These are phyloP conservation scores for Wickerhamiella alocasiicola DNA, from an alignment of 805 yeast genomes.

Conservation along the genomic window DNA sequence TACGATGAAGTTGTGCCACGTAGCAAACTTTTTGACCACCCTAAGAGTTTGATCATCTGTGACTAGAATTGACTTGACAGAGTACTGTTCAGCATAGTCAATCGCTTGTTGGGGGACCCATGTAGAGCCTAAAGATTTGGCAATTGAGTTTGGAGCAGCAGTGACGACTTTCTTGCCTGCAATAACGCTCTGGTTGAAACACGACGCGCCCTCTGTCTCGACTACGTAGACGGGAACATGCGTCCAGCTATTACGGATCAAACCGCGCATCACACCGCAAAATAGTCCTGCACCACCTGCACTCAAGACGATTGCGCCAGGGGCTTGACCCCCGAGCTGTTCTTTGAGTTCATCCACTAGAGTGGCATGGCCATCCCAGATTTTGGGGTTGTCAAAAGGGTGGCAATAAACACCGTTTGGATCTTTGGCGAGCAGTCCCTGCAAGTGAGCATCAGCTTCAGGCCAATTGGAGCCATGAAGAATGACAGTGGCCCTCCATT, in stretches of 20 bases:
- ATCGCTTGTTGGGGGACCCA: conserved; percentile 41
- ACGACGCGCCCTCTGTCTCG: conserved; percentile 34
- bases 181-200: conserved; percentile 37
- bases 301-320: conserved; percentile 76
- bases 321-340: conserved; percentile 47
- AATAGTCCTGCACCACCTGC: conserved; percentile 92
- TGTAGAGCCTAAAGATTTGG: conserved; percentile 53
- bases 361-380: conserved; percentile 93
- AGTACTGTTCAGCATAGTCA: conserved; percentile 32
- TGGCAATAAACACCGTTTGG: conserved; percentile 80
- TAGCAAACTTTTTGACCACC: conserved; percentile 37
- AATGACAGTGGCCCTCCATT: conserved; percentile 40
- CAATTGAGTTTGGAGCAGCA: conserved; percentile 38
- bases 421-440: conserved; percentile 67
- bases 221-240: conserved; percentile 32
- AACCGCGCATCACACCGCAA: conserved; percentile 69
- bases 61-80: conserved; percentile 34
- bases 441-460: conserved; percentile 63
- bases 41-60: conserved; percentile 43
- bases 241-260: conserved; percentile 40
- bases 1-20: conserved; percentile 36
- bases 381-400: conserved; percentile 86
- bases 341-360: conserved; percentile 76
- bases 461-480: conserved; percentile 61
- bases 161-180: conserved; percentile 36